Conservation (phyloP, 768 basidiomycete genomes). For the Tylopilus rubrobrunneus region DNA sequence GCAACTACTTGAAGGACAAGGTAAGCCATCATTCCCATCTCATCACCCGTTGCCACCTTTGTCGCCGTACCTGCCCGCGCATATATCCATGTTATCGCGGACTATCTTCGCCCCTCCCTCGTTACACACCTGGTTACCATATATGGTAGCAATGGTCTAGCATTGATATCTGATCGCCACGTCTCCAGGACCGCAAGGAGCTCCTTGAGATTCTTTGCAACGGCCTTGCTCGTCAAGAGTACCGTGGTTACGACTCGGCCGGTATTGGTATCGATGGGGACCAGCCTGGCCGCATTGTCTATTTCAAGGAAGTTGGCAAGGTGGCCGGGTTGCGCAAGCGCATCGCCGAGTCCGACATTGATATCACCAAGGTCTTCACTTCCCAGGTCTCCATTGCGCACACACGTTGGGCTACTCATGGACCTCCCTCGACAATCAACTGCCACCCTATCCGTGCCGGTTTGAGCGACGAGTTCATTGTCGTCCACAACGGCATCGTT, state of each 20-base stretch:
- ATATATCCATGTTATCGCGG: constrained; percentile 6
- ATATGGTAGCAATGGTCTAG: constrained; percentile 15
- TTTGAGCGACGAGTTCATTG: constrained; percentile 72
- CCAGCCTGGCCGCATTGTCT: constrained; percentile 66
- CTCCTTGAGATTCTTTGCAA: constrained; percentile 87
- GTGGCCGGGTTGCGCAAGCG: constrained; percentile 89
- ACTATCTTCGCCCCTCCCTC: not conserved
- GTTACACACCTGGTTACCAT: constrained; percentile 10
- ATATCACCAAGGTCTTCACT: constrained; percentile 73
- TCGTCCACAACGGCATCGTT: constrained; percentile 99
- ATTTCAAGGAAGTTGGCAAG: constrained; percentile 98
- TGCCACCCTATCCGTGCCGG: constrained; percentile 95
- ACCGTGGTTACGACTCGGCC: constrained; percentile 97
- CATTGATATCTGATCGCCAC: constrained; percentile 8
- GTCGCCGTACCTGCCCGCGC: constrained; percentile 1
- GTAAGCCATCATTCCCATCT: constrained; percentile 38
- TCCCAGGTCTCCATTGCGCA: constrained; percentile 97
- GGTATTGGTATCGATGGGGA: constrained; percentile 91
- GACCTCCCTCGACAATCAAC: constrained; percentile 80
- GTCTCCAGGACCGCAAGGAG: constrained; percentile 73
- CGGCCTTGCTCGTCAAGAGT: constrained; percentile 93
- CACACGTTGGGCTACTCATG: constrained; percentile 99
- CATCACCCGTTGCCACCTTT: not conserved
- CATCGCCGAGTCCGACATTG: constrained; percentile 66
- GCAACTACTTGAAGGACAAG: constrained; percentile 93